Percentiles rank a stretch among this genome's conserved stretches.
phyloP scores from a whole-genome alignment of 23 red algal species.

The Agarophyton chilense region DNA sequence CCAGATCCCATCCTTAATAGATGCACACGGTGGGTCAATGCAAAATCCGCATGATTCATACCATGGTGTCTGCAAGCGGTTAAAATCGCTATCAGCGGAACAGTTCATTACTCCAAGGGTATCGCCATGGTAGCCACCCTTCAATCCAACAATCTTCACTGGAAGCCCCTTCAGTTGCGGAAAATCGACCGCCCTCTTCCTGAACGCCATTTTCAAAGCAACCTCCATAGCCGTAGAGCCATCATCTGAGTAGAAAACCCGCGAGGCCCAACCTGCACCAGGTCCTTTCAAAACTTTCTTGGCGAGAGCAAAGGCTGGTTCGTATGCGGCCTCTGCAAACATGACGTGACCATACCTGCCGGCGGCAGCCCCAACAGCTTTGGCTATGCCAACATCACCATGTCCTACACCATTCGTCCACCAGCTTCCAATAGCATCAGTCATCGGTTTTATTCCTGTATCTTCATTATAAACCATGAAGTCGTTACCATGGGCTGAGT shows the following conservation, averaged over 20 bases:
- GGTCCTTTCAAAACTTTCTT: conserved; percentile 68
- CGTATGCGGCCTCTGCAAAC: conserved; percentile 82
- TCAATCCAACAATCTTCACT: conserved; percentile 71
- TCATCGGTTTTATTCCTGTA: conserved; percentile 24
- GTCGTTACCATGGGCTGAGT: conserved; percentile 83
- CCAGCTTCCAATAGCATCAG: conserved; percentile 92
- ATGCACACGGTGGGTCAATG: conserved; percentile 71
- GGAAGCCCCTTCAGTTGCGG: conserved; percentile 28
- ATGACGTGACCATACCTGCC: conserved; percentile 97
- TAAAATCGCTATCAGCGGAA: conserved; percentile 80
- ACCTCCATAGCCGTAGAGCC: conserved; percentile 95
- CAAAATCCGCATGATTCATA: conserved; percentile 78
- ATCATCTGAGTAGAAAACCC: conserved; percentile 96
- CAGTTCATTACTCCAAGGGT: conserved; percentile 99
- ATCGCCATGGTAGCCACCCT: conserved; percentile 95
- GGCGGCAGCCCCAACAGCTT: conserved; percentile 59
- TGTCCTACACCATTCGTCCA: conserved; percentile 97
- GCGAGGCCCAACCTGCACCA: conserved; percentile 83
- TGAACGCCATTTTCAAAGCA: conserved; percentile 98
- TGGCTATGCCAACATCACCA: conserved; percentile 49
- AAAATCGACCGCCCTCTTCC: conserved; percentile 63
- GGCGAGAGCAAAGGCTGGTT: conserved; percentile 74
- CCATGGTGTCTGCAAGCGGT: conserved; percentile 91
- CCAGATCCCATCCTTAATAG: conserved; percentile 74
- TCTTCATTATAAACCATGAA: conserved; percentile 42